These are phyloP conservation scores for Durotheca rogersii DNA, from an alignment of 495 filamentous ascomycete species.

Conservation along the genomic window DNA sequence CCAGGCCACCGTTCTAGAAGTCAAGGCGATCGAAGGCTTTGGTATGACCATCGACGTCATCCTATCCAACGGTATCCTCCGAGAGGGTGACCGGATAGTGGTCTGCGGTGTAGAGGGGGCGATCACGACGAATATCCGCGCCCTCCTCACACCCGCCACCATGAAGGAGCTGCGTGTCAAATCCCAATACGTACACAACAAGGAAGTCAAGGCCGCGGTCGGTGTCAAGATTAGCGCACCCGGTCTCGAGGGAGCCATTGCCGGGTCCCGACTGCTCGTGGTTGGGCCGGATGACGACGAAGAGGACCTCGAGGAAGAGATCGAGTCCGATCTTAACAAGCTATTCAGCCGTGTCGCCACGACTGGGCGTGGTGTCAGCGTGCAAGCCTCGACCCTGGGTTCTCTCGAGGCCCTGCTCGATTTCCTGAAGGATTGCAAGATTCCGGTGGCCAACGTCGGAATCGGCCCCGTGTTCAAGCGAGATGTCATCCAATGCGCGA, in stretches of 20 bases:
- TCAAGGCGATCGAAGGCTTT: slow-evolving; percentile 98
- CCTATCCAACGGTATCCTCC: slow-evolving; percentile 90
- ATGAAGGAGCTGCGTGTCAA: slow-evolving; percentile 93
- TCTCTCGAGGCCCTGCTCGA: slow-evolving; percentile 95
- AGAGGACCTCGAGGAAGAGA: slow-evolving; percentile 92
- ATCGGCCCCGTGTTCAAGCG: slow-evolving; percentile 99
- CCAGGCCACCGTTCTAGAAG: slow-evolving; percentile 96
- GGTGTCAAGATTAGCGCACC: slow-evolving; percentile 99
- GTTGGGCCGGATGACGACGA: slow-evolving; percentile 95
- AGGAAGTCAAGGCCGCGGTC: slow-evolving; percentile 96
- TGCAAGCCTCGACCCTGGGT: slow-evolving; percentile 96
- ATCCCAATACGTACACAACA: slow-evolving; percentile 95
- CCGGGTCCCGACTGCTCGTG: slow-evolving; percentile 90
- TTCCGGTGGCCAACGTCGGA: slow-evolving; percentile 94
- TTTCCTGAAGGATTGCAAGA: slow-evolving; percentile 91
- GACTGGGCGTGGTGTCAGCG: slow-evolving; percentile 88
- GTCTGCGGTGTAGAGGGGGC: slow-evolving; percentile 93
- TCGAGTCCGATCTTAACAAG: slow-evolving; percentile 91
- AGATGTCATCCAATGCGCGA: slow-evolving; percentile 93
- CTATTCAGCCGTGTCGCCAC: slow-evolving; percentile 87
- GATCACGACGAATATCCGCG: slow-evolving; percentile 93
- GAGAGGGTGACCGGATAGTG: slow-evolving; percentile 92
- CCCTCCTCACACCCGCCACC: slow-evolving; percentile 91
- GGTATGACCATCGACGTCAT: slow-evolving; percentile 99
- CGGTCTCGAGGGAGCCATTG: slow-evolving; percentile 93